These are phyloP conservation scores for Xylariaceae sp. DNA, from an alignment of 2,329 filamentous ascomycete species.

Conservation along the genomic window DNA sequence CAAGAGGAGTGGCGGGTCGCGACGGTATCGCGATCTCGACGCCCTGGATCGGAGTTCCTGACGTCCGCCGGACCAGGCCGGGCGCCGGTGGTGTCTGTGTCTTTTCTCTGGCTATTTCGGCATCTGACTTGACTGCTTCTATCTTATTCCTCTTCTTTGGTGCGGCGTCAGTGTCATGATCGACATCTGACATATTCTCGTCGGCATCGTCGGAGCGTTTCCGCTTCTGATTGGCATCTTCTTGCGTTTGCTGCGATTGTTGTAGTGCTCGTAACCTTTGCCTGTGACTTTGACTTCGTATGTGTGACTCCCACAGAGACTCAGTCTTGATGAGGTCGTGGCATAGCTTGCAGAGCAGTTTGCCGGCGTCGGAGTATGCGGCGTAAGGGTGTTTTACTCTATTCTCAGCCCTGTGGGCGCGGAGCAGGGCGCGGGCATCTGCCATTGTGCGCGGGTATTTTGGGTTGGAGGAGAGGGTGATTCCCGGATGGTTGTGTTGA, in stretches of 20 bases:
- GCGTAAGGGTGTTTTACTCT: conserved; percentile 68
- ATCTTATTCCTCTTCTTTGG: conserved; percentile 46
- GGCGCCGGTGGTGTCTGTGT: conserved; percentile 36
- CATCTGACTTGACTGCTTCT: conserved; percentile 26
- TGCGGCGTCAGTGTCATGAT: conserved; percentile 24
- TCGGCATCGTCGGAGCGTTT: conserved; percentile 26
- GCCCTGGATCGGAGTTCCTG: conserved; percentile 50
- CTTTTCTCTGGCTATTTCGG: conserved; percentile 22
- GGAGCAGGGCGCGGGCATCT: conserved; percentile 75
- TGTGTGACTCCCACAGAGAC: conserved; percentile 62
- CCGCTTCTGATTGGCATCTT: conserved; percentile 23
- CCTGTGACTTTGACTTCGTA: conserved; percentile 46
- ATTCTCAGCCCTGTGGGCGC: conserved; percentile 70
- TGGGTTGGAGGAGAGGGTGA: background rate
- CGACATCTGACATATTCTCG: conserved; percentile 30
- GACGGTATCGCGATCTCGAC: conserved; percentile 62
- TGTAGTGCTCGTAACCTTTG: conserved; percentile 31
- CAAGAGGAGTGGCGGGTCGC: conserved; percentile 56
- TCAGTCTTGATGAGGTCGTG: conserved; percentile 62
- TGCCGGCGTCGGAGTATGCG: conserved; percentile 63
- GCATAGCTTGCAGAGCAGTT: conserved; percentile 65
- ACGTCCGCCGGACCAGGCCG: conserved; percentile 41
- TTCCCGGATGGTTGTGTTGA: background rate
- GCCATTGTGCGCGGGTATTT: conserved; percentile 50
- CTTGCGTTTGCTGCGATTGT: conserved; percentile 20